Conservation (phyloP, 306 rosid species). For the Nissolia schottii region DNA sequence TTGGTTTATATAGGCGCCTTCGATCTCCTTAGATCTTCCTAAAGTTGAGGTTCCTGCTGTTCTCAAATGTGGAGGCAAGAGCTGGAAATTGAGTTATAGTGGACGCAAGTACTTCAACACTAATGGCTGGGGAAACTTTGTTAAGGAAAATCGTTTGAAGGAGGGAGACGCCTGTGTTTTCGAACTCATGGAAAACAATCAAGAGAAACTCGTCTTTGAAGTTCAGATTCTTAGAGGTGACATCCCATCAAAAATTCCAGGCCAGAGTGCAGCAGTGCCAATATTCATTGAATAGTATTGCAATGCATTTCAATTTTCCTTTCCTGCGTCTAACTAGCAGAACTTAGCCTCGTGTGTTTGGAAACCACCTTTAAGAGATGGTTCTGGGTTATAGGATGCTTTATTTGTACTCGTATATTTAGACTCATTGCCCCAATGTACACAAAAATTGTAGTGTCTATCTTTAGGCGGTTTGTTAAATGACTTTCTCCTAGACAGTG, state of each 20-base stretch:
- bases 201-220: constrained; percentile 25
- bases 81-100: constrained; percentile 37
- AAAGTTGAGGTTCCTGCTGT: constrained; percentile 15
- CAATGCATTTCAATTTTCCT: not conserved
- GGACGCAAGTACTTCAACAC: constrained; percentile 20
- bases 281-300: constrained; percentile 32
- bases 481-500: too few relatives aligned
- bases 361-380: not conserved
- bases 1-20: constrained; percentile 23
- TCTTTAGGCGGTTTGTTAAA: too few relatives aligned
- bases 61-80: constrained; percentile 33
- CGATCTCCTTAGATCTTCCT: constrained; percentile 27
- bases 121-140: constrained; percentile 43
- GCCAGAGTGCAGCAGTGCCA: constrained; percentile 24
- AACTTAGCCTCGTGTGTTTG: not conserved
- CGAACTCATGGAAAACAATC: constrained; percentile 36
- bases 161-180: constrained; percentile 61
- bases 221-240: constrained; percentile 75
- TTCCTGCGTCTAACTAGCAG: not conserved
- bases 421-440: too few relatives aligned
- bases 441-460: too few relatives aligned
- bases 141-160: constrained; percentile 42
- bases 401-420: too few relatives aligned
- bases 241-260: constrained; percentile 37
- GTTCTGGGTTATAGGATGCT: not conserved